These are phyloP conservation scores for Termitomyces sp. DNA, from an alignment of 768 basidiomycete genomes.

Conservation along the genomic window DNA sequence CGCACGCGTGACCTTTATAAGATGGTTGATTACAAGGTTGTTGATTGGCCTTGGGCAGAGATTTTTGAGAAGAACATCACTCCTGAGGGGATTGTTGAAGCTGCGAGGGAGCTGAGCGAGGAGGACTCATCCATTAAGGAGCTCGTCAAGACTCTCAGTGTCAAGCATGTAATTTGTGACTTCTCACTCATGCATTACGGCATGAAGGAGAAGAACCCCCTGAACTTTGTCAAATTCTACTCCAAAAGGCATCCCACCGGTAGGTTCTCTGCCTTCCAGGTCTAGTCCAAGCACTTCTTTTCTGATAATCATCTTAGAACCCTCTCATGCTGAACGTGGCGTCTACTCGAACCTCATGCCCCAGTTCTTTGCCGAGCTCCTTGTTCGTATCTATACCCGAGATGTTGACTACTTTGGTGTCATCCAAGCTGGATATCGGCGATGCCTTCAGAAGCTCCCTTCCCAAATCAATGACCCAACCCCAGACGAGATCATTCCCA, in stretches of 20 bases:
- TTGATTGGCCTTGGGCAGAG: slow-evolving; percentile 36
- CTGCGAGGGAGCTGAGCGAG: slow-evolving; percentile 26
- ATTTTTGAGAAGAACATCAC: slow-evolving; percentile 39
- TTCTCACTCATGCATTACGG: slow-evolving; percentile 72
- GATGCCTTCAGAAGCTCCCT: background rate
- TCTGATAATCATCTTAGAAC: slow-evolving; percentile 27
- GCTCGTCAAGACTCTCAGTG: slow-evolving; percentile 30
- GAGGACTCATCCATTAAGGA: slow-evolving; percentile 21
- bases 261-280: slow-evolving; percentile 25
- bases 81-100: slow-evolving; percentile 37
- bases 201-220: slow-evolving; percentile 65
- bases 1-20: slow-evolving; percentile 63
- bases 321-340: slow-evolving; percentile 42
- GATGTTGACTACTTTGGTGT: slow-evolving; percentile 53
- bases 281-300: background rate
- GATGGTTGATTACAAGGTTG: slow-evolving; percentile 60
- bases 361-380: slow-evolving; percentile 60
- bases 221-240: slow-evolving; percentile 71
- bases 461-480: background rate
- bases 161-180: slow-evolving; percentile 61
- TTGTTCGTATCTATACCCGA: slow-evolving; percentile 67
- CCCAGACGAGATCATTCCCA: background rate
- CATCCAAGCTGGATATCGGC: slow-evolving; percentile 60
- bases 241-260: slow-evolving; percentile 59
- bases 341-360: slow-evolving; percentile 70